Percentiles rank a stretch among this genome's conserved stretches.
phyloP scores from a whole-genome alignment of 225 moss, liverwort and hornwort genomes.

The Anthoceros angustus region DNA sequence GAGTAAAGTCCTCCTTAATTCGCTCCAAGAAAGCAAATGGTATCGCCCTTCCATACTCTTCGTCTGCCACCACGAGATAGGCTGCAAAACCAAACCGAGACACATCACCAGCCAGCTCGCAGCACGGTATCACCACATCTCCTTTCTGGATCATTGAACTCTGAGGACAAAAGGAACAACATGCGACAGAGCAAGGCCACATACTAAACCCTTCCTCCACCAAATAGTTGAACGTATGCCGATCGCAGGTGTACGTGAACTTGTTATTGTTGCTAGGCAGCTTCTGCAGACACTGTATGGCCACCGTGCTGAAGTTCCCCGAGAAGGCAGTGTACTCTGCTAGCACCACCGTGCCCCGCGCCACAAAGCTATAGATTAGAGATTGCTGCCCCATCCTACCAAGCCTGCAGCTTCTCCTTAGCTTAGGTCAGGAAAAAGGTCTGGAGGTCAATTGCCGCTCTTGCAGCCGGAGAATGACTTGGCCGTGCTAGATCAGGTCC shows the following conservation, averaged over 20 bases:
- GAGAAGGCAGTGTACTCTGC: slow-evolving; percentile 50
- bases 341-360: slow-evolving; percentile 36
- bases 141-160: background rate
- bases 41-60: slow-evolving; percentile 44
- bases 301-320: slow-evolving; percentile 50
- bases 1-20: slow-evolving; percentile 44
- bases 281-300: slow-evolving; percentile 54
- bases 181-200: slow-evolving; percentile 8
- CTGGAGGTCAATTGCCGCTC: background rate
- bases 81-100: slow-evolving; percentile 11
- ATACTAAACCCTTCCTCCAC: slow-evolving; percentile 54
- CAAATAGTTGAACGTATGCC: slow-evolving; percentile 54
- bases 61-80: slow-evolving; percentile 49
- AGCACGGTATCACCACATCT: background rate
- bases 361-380: slow-evolving; percentile 49
- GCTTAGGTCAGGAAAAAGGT: background rate
- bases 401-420: background rate
- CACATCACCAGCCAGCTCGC: background rate
- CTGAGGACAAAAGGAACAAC: too few species aligned
- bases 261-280: slow-evolving; percentile 52
- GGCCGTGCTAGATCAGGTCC: too few species aligned
- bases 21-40: slow-evolving; percentile 56
- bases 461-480: background rate
- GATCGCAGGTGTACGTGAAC: slow-evolving; percentile 50
- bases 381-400: slow-evolving; percentile 31